Evolutionary conservation across 1,139 yeast species (phyloP), one percentile per base, ranked within the genome.

Genomic region (Geotrichum reessii): DNA sequence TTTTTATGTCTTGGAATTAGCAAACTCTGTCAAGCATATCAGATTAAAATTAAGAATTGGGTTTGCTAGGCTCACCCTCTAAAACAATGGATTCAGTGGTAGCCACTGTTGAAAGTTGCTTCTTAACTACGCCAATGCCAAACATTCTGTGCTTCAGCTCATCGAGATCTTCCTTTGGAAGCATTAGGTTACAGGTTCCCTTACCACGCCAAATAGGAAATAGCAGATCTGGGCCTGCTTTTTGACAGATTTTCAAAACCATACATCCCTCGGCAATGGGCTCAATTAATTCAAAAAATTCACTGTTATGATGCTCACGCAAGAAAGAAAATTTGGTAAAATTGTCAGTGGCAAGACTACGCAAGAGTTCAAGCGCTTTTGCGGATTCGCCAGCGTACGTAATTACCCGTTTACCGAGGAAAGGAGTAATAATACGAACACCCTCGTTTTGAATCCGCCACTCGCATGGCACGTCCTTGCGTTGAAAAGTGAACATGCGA

Each of bases 401-500:
- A 31, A 31, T 31, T 31, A 31, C 37, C 14, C 37, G 9, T 31
- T 31, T 31, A n/a, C 85, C 81, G 68, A 91, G 77, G 69, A 55
- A 88, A 75, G 73, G 87, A 81, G 67, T 89, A 73, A 62, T 87
- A 58, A 74, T 58, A 51, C 64, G 67, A 46, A 77, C 63, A 22
- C 79, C 86, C 74, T 95, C 99, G 69, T 86, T 85, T 75, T 93
- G 98, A 37, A 92, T 87, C 76, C 99, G 85, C 99, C 99, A 95
- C 58, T 81, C 78, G 68, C 86, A 82, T 55, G 76, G 78, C 55
- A 84, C 78, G 63, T 87, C 96, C 65, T 87, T 86, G 76, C 93
- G 86, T 76, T 95, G 99, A 47, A 95, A 81, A 21, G 91, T 92
- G 73, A 95, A 93, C 68, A 93, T 76, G 72, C 89, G 91, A 65